These are phyloP conservation scores for Acanthamoeba lugdunensis DNA, from an alignment of 208 protist genomes.

Conservation along the genomic window DNA sequence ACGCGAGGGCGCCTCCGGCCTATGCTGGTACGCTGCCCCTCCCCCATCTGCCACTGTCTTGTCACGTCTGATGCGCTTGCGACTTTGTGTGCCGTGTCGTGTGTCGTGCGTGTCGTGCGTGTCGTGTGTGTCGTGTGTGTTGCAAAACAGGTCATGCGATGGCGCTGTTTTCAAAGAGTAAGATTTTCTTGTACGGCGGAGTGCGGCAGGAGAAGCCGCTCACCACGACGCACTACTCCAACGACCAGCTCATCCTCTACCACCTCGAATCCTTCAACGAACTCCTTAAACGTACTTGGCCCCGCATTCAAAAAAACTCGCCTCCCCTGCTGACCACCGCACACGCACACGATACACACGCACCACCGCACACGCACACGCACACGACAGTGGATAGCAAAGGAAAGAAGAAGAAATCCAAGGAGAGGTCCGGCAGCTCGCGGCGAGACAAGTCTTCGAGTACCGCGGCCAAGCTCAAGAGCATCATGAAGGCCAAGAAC, in stretches of 20 bases:
- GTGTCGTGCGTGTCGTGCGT: neutral
- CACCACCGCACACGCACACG: too few relatives aligned
- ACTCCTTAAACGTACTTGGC: neutral
- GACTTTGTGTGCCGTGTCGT: neutral
- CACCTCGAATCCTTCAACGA: slow-evolving; percentile 46
- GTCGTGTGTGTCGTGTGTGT: too few relatives aligned
- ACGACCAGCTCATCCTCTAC: slow-evolving; percentile 42
- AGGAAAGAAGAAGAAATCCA: slow-evolving; percentile 19
- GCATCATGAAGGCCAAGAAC: slow-evolving; percentile 51
- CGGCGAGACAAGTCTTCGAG: slow-evolving; percentile 2
- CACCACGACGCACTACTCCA: neutral
- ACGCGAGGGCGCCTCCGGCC: neutral
- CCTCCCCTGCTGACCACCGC: neutral
- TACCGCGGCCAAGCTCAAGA: slow-evolving; percentile 32
- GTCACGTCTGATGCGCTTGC: too few relatives aligned
- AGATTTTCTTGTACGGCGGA: slow-evolving; percentile 20
- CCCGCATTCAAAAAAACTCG: neutral
- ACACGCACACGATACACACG: too few relatives aligned
- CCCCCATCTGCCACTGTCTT: neutral
- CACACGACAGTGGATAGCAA: neutral
- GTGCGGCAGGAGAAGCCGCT: slow-evolving; percentile 16
- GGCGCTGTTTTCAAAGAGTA: slow-evolving; percentile 23
- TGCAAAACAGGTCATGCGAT: neutral
- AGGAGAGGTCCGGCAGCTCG: neutral
- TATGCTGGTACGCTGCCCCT: neutral